These are phyloP conservation scores for Cutaneotrichosporon arboriforme DNA, from an alignment of 1,284 basidiomycete species.

Conservation along the genomic window DNA sequence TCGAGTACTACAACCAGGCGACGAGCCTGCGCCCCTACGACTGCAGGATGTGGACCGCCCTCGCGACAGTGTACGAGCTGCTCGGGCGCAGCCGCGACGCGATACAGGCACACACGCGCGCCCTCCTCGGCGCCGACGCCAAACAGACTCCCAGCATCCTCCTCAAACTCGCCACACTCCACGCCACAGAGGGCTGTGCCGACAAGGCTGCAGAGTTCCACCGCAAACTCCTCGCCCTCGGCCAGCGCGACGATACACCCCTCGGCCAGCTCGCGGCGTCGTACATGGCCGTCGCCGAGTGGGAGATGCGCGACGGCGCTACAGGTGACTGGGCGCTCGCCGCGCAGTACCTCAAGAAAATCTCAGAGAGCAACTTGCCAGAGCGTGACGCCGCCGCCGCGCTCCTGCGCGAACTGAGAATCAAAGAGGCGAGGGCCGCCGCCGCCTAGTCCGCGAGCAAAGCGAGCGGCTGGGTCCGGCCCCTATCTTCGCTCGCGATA, in stretches of 20 bases:
- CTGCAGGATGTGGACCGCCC: slow-evolving; percentile 90
- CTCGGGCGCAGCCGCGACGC: slow-evolving; percentile 74
- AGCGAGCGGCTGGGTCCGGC: too few species aligned
- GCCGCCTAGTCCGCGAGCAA: neutral
- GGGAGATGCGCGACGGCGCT: slow-evolving; percentile 56
- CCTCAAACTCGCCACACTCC: slow-evolving; percentile 66
- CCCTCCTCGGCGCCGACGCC: slow-evolving; percentile 74
- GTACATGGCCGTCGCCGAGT: slow-evolving; percentile 72
- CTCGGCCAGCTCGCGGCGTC: slow-evolving; percentile 70
- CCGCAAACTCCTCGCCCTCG: slow-evolving; percentile 62
- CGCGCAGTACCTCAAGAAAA: slow-evolving; percentile 58
- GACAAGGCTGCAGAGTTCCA: slow-evolving; percentile 29
- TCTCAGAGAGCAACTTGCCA: slow-evolving; percentile 57
- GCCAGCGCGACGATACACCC: slow-evolving; percentile 56
- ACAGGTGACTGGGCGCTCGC: slow-evolving; percentile 41
- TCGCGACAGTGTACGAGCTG: slow-evolving; percentile 90
- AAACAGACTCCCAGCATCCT: slow-evolving; percentile 69
- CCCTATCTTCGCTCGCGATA: too few species aligned
- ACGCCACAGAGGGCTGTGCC: slow-evolving; percentile 41
- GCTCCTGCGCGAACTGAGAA: slow-evolving; percentile 31
- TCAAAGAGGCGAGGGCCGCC: slow-evolving; percentile 28
- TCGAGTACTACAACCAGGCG: slow-evolving; percentile 95
- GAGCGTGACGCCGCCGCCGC: slow-evolving; percentile 40
- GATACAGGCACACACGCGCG: slow-evolving; percentile 80
- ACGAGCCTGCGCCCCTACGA: slow-evolving; percentile 92